phyloP scores from a whole-genome alignment of 164 flowering plant genomes.

The Stephania yunnanensis region DNA sequence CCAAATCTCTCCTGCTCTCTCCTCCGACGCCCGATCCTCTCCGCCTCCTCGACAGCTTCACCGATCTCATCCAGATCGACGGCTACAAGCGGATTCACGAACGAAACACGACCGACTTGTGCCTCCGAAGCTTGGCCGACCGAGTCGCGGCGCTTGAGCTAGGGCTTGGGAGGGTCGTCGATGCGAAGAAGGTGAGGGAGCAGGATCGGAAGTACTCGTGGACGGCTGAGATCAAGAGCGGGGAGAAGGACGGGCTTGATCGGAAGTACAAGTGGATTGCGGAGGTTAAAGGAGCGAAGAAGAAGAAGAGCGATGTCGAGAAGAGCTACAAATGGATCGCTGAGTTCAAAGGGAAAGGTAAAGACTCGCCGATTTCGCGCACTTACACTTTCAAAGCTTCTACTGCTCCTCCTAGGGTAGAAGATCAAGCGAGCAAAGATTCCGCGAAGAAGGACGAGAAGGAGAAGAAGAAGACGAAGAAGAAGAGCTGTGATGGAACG shows the following conservation, averaged over 20 bases:
- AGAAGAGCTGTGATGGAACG: constrained; percentile 8
- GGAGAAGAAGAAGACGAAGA: constrained; percentile 17
- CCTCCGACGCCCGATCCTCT: constrained; percentile 15
- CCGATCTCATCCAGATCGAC: constrained; percentile 59
- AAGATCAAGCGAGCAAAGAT: constrained; percentile 17
- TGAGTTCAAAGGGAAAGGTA: constrained; percentile 51
- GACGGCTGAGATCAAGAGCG: constrained; percentile 26
- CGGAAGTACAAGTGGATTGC: constrained; percentile 64
- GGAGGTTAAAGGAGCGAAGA: constrained; percentile 46
- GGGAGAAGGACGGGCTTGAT: constrained; percentile 33
- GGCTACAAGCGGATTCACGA: constrained; percentile 26
- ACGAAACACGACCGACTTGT: constrained; percentile 24
- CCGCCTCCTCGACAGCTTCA: constrained; percentile 33
- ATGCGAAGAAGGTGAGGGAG: constrained; percentile 15
- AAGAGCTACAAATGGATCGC: constrained; percentile 66
- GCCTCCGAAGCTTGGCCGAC: constrained; percentile 40
- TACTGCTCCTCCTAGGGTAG: constrained; percentile 5
- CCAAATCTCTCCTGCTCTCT: constrained; percentile 12
- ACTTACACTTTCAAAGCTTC: constrained; percentile 53
- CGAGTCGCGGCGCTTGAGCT: constrained; percentile 49
- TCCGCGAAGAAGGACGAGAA: constrained; percentile 26
- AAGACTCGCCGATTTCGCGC: constrained; percentile 31
- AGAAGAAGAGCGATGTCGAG: constrained; percentile 16
- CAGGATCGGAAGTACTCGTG: constrained; percentile 32
- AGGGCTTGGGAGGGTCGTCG: constrained; percentile 25